Conservation (phyloP, 1,139 yeast species). For the Scheffersomyces segobiensis region DNA sequence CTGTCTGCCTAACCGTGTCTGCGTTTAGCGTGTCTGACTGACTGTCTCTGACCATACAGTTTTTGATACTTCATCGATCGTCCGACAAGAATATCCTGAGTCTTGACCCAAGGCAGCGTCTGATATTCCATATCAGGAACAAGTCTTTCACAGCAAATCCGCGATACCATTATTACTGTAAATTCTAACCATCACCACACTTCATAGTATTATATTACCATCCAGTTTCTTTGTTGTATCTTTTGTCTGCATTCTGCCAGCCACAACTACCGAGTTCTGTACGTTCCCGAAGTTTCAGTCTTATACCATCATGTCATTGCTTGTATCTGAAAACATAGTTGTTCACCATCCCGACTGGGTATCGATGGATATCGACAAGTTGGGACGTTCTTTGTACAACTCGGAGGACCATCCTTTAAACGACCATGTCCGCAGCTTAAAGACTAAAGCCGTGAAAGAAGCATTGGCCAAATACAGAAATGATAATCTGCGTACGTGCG, state of each 20-base stretch:
- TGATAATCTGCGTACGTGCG: conserved; percentile 6
- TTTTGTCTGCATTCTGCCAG: neutral
- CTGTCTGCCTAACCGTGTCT: neutral
- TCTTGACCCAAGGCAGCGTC: neutral
- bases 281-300: neutral
- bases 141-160: too few relatives aligned
- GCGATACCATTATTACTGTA: too few relatives aligned
- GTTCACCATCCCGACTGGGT: conserved; percentile 44
- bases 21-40: neutral
- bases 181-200: too few relatives aligned
- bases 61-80: too few relatives aligned
- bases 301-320: neutral
- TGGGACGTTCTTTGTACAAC: conserved; percentile 51
- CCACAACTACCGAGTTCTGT: neutral
- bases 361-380: conserved; percentile 47
- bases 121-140: neutral
- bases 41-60: neutral
- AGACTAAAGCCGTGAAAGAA: conserved; percentile 39
- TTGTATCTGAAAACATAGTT: neutral
- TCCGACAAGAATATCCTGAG: neutral
- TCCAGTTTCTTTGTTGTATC: too few relatives aligned
- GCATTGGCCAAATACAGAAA: conserved; percentile 32
- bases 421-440: conserved; percentile 39
- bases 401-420: conserved; percentile 42
- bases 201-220: too few relatives aligned